A percentile compares a stretch with the other conserved stretches of the same genome.
Conservation (phyloP, 2,329 filamentous ascomycete species). For the Aspergillus hortae region DNA sequence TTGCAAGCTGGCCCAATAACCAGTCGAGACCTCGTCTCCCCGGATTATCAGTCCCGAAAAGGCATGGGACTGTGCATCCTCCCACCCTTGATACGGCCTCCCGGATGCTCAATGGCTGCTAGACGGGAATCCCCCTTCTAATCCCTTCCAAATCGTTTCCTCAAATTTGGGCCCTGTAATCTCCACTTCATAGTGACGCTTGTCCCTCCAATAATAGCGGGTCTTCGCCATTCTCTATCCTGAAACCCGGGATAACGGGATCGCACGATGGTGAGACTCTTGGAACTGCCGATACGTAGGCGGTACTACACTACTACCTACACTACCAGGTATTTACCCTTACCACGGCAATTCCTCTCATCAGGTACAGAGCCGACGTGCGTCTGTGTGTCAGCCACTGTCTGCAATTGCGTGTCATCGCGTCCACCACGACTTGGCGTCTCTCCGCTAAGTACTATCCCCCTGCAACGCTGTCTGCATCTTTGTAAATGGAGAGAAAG, state of each 20-base stretch:
- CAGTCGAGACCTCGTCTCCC: too few relatives aligned
- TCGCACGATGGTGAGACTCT: background rate
- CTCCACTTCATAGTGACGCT: background rate
- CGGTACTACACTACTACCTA: background rate
- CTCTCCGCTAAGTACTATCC: too few relatives aligned
- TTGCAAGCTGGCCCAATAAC: too few relatives aligned
- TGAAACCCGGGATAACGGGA: background rate
- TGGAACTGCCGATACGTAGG: background rate
- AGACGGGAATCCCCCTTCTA: background rate
- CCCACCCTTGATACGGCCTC: background rate
- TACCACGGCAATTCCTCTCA: background rate
- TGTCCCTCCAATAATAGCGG: background rate
- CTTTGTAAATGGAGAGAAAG: too few relatives aligned
- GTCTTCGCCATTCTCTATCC: background rate
- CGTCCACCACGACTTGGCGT: background rate
- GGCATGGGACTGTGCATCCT: background rate
- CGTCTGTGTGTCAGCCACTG: background rate
- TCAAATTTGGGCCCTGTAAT: background rate
- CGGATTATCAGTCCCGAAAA: too few relatives aligned
- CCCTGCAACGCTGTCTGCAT: too few relatives aligned
- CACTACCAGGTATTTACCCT: background rate
- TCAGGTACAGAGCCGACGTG: background rate
- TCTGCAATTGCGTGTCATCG: background rate
- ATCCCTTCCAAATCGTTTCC: background rate
- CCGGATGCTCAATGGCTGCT: background rate